phyloP scores from a whole-genome alignment of 2,329 filamentous ascomycete genomes.

The Phaeosphaeriaceae sp. region DNA sequence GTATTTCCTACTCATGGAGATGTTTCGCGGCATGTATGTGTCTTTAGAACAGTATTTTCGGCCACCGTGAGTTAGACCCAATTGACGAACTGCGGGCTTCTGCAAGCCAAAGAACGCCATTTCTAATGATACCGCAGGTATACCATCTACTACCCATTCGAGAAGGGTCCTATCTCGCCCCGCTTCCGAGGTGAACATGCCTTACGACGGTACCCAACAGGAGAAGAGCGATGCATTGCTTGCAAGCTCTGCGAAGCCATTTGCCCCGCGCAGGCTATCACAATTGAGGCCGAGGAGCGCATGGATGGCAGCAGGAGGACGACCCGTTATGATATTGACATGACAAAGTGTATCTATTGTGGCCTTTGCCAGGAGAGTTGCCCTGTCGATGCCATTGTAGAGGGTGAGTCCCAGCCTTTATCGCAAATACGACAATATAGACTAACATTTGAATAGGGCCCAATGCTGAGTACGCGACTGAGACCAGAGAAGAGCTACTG shows the following conservation, averaged over 20 bases:
- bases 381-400: conserved; percentile 93
- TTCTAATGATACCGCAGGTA: conserved; percentile 66
- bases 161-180: conserved; percentile 97
- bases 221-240: conserved; percentile 98
- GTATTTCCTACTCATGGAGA: conserved; percentile 95
- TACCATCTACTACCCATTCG: conserved; percentile 98
- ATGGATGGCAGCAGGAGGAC: conserved; percentile 94
- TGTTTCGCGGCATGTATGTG: conserved; percentile 97
- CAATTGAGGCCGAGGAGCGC: conserved; percentile 98
- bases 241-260: conserved; percentile 99
- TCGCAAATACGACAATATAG: background rate
- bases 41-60: conserved; percentile 97
- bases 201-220: conserved; percentile 91
- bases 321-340: conserved; percentile 98
- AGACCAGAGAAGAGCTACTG: conserved; percentile 87
- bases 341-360: conserved; percentile 99
- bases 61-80: conserved; percentile 77
- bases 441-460: conserved; percentile 57
- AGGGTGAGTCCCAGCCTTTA: conserved; percentile 57
- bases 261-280: conserved; percentile 97
- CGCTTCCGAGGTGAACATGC: conserved; percentile 98
- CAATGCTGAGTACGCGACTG: conserved; percentile 76
- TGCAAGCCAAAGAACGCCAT: background rate
- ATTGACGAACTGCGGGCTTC: conserved; percentile 17
- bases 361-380: conserved; percentile 99